Base-by-base conservation (phyloP, 2,329 filamentous ascomycete genomes). In the Colletotrichum lentis region DNA sequence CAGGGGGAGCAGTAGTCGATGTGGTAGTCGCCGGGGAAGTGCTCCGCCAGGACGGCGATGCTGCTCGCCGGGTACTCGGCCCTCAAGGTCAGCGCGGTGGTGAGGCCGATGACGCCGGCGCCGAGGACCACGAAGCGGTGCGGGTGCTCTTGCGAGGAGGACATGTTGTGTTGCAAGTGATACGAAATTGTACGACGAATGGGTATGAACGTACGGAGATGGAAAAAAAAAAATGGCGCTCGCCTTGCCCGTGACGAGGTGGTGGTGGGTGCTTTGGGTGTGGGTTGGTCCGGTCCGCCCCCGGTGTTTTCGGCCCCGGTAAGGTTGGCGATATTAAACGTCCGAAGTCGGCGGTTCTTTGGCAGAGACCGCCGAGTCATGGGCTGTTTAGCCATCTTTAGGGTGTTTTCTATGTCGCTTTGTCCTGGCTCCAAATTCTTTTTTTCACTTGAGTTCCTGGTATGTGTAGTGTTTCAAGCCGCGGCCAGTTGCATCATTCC, bases 11-110 rank as follows among this genome's bases (percentile, higher is more conserved):
- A 90, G 77, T 97, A 97, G 82, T 96, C 91, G 72, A 94, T 90
- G 72, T 95, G 91, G 78, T 95, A 96, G 81, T 97, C 94, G 43
- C 94, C 94, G 0, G 94, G 94, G 91, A 97, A 96, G 76, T 97
- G 91, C 75, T 95, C 96, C 5, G 93, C 91, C 39, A 93, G 82
- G 43, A 96, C 83, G 0, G 91, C 94, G 71, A 96, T 58, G 44
- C 27, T 27, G 6, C 27, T 46, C 3, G 37, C 22, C 5, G 69
- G 68, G 49, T 60, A 56, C 3, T 56, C 37, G 43, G 55, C 53
- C 46, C 35, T 60, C 37, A 94, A 84, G 75, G 91, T 93, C 78
- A 90, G 93, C 24, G 90, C 90, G 12, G 88, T 90, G 2, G 89
- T 88, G 44, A 88, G 80, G 67, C 90, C 90, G 64, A 93, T 91